Conservation (phyloP, 768 basidiomycete species). For the Amanita fuliginea region DNA sequence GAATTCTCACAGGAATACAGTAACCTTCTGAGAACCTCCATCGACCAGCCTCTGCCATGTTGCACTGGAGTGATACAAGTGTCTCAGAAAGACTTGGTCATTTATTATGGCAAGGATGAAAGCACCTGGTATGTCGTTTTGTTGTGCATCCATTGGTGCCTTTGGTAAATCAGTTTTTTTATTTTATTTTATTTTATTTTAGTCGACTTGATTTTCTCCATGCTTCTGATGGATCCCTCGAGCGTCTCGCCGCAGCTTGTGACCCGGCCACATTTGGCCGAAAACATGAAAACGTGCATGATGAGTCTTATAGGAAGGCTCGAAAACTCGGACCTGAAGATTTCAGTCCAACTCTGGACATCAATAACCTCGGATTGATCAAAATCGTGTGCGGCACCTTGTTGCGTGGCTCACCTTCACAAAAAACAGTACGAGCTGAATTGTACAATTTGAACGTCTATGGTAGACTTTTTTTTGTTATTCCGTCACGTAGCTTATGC, state of each 20-base stretch:
- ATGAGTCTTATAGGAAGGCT: not conserved
- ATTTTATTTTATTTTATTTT: too few species aligned
- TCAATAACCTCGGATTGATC: slow-evolving; percentile 7
- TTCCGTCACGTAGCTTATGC: not conserved
- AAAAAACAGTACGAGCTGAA: slow-evolving; percentile 14
- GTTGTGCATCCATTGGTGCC: not conserved
- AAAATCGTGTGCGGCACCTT: slow-evolving; percentile 9
- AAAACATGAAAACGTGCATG: not conserved
- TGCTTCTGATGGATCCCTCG: not conserved
- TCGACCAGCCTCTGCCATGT: too few species aligned
- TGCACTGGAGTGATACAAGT: too few species aligned
- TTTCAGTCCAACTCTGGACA: slow-evolving; percentile 14
- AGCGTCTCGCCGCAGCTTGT: not conserved
- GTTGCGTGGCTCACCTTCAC: slow-evolving; percentile 9
- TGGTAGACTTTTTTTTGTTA: slow-evolving; percentile 13
- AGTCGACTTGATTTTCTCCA: not conserved
- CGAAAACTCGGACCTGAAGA: not conserved
- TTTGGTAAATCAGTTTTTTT: not conserved
- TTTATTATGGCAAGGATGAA: not conserved
- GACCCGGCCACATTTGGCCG: not conserved
- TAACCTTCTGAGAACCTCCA: too few species aligned
- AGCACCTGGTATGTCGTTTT: not conserved
- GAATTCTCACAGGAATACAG: too few species aligned
- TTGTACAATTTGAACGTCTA: slow-evolving; percentile 29
- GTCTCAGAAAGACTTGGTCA: too few species aligned